A percentile compares a stretch with the other conserved stretches of the same genome.
These are phyloP conservation scores for Barnettozyma salicaria DNA, from an alignment of 805 yeast species.

Conservation along the genomic window DNA sequence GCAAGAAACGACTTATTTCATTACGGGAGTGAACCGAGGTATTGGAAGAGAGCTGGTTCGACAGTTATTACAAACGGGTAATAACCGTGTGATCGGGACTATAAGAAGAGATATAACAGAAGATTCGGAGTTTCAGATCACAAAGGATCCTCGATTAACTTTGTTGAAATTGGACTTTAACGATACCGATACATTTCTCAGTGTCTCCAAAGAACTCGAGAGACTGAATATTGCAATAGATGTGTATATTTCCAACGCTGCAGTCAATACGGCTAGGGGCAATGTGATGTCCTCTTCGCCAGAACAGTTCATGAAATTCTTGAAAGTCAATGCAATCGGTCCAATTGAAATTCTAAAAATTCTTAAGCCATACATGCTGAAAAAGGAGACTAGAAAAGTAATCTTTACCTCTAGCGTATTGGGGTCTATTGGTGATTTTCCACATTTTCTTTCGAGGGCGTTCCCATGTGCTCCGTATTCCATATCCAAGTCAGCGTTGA, in stretches of 20 bases:
- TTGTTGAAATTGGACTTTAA: conserved; percentile 20
- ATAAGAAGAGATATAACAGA: conserved; percentile 11
- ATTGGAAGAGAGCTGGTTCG: conserved; percentile 21
- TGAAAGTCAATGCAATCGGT: conserved; percentile 29
- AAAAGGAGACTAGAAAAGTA: conserved; percentile 24
- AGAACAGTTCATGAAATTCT: conserved; percentile 19
- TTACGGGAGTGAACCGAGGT: conserved; percentile 25
- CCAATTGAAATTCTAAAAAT: conserved; percentile 29
- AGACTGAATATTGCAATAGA: conserved; percentile 26
- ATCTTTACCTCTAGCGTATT: conserved; percentile 27
- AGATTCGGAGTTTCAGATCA: conserved; percentile 15
- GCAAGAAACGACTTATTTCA: conserved; percentile 22
- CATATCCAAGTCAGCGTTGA: conserved; percentile 34
- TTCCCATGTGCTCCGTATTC: conserved; percentile 29
- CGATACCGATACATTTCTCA: conserved; percentile 12
- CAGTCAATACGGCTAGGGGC: conserved; percentile 19
- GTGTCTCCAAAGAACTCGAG: conserved; percentile 17
- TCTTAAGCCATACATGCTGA: conserved; percentile 27
- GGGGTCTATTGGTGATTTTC: conserved; percentile 26
- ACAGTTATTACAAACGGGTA: conserved; percentile 13
- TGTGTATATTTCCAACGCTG: conserved; percentile 33
- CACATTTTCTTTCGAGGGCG: conserved; percentile 11
- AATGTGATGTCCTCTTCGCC: conserved; percentile 19
- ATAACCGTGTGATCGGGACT: conserved; percentile 24
- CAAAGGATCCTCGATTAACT: conserved; percentile 20